Percentiles rank a stretch among this genome's conserved stretches.
phyloP scores from a whole-genome alignment of 2,329 filamentous ascomycete species.

The Arthroderma sp. region DNA sequence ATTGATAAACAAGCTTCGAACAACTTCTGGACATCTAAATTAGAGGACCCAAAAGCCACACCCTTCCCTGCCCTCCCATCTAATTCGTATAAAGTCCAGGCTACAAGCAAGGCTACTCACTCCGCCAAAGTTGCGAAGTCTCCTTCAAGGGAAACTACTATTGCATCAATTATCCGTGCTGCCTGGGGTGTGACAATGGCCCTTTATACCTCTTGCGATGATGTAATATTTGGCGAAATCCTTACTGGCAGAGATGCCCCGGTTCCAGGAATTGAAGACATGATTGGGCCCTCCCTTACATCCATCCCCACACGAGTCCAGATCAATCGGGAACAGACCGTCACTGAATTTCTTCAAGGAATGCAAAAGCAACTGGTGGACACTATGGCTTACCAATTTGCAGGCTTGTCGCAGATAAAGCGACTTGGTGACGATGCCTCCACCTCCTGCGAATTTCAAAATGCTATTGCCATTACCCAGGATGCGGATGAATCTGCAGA shows the following conservation, averaged over 20 bases:
- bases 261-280: constrained; percentile 28
- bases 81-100: constrained; percentile 10
- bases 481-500: constrained; percentile 15
- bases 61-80: constrained; percentile 13
- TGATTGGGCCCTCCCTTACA: constrained; percentile 32
- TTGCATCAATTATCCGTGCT: constrained; percentile 27
- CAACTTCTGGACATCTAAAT: constrained; percentile 14
- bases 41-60: constrained; percentile 10
- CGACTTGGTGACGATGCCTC: constrained; percentile 36
- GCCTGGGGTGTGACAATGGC: constrained; percentile 30
- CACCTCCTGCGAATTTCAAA: constrained; percentile 32
- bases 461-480: constrained; percentile 26
- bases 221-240: constrained; percentile 32
- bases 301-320: constrained; percentile 30
- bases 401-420: constrained; percentile 38
- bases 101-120: constrained; percentile 7
- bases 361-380: constrained; percentile 43
- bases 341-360: constrained; percentile 39
- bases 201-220: constrained; percentile 27
- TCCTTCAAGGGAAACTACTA: constrained; percentile 12
- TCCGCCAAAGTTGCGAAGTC: background rate
- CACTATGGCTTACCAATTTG: constrained; percentile 50
- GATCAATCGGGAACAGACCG: constrained; percentile 24
- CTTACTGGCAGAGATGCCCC: constrained; percentile 31
- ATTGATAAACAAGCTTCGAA: constrained; percentile 10